Percentiles rank a stretch among this genome's conserved stretches.
phyloP scores from a whole-genome alignment of 148 eudicot species.

The Chenopodium album region DNA sequence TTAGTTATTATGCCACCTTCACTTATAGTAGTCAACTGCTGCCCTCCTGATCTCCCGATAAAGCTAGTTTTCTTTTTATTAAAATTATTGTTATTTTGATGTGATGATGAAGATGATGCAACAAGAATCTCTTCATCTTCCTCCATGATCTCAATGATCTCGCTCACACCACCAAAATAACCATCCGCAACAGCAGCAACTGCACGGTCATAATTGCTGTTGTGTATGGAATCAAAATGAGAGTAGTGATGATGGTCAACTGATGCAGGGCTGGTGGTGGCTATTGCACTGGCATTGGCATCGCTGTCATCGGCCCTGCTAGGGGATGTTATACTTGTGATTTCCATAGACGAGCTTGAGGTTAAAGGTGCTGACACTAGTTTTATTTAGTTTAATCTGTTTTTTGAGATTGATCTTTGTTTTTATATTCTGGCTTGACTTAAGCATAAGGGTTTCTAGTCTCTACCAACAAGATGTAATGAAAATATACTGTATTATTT shows the following conservation, averaged over 20 bases:
- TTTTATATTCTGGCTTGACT: not conserved
- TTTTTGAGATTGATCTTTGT: not conserved
- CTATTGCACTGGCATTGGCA: not conserved
- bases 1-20: constrained; percentile 27
- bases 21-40: constrained; percentile 22
- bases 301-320: not conserved
- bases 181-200: not conserved
- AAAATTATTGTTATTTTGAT: not conserved
- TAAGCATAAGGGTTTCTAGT: not conserved
- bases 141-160: constrained; percentile 29
- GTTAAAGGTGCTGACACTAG: not conserved
- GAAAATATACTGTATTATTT: not conserved
- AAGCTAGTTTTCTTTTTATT: not conserved
- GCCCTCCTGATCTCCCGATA: not conserved
- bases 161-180: not conserved
- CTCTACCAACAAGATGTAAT: not conserved
- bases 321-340: not conserved
- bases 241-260: not conserved
- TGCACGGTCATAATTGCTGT: not conserved
- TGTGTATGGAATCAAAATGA: not conserved
- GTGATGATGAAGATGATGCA: not conserved
- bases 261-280: not conserved
- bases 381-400: too few relatives aligned
- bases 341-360: not conserved
- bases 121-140: constrained; percentile 1